These are phyloP conservation scores for Rhododendron vialii DNA, from an alignment of 148 eudicot species.

Conservation along the genomic window DNA sequence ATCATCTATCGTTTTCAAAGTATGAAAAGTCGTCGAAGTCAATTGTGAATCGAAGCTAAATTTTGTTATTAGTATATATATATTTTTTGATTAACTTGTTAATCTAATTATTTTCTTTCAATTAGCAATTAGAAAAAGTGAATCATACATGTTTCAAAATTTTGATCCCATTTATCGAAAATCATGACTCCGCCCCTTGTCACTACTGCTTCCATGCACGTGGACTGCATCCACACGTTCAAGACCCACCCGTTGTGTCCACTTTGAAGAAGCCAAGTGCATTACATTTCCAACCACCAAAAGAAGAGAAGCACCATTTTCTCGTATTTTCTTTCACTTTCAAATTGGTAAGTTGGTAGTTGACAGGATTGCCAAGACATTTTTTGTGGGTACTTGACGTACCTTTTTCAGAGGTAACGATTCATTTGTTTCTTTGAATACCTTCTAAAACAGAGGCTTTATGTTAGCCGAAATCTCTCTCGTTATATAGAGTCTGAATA, in stretches of 20 bases:
- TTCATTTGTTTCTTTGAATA: background rate
- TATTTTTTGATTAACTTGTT: too few relatives aligned
- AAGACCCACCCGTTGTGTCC: constrained; percentile 10
- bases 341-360: background rate
- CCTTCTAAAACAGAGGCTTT: background rate
- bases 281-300: background rate
- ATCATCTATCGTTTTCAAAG: too few relatives aligned
- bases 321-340: constrained; percentile 8
- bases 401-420: background rate
- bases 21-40: too few relatives aligned
- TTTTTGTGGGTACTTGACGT: background rate
- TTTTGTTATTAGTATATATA: too few relatives aligned
- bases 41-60: too few relatives aligned
- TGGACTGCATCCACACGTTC: constrained; percentile 12
- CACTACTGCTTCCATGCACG: constrained; percentile 11
- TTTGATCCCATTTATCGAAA: too few relatives aligned
- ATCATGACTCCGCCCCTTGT: background rate
- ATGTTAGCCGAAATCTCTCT: background rate
- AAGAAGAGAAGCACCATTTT: background rate
- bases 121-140: too few relatives aligned
- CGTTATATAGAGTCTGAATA: background rate
- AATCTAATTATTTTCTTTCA: too few relatives aligned
- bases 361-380: background rate
- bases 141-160: too few relatives aligned
- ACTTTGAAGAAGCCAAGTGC: constrained; percentile 12